Evolutionary conservation across 331 rosid species (phyloP).

Genomic region (Phaseolus coccineus): DNA sequence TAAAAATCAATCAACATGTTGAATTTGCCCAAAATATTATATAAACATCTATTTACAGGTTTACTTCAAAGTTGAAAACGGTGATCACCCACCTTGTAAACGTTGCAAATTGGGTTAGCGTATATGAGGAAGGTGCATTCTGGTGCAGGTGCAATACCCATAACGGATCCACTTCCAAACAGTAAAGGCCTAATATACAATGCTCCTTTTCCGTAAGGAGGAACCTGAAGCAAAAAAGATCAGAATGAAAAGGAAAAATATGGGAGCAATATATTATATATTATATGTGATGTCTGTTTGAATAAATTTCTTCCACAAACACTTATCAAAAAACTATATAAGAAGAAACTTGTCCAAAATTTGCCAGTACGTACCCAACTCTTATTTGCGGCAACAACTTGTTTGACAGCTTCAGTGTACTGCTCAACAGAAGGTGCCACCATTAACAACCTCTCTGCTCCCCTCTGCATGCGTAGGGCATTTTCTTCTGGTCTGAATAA

Average conservation of each 20-base stretch:
- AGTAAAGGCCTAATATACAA: slow-evolving; percentile 57
- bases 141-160: slow-evolving; percentile 57
- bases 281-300: too few species aligned
- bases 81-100: slow-evolving; percentile 33
- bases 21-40: too few species aligned
- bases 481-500: slow-evolving; percentile 52
- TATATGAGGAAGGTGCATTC: slow-evolving; percentile 48
- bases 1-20: background rate
- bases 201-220: slow-evolving; percentile 58
- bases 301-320: too few species aligned
- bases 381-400: slow-evolving; percentile 51
- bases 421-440: slow-evolving; percentile 49
- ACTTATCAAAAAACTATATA: too few species aligned
- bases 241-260: too few species aligned
- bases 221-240: slow-evolving; percentile 38
- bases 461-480: slow-evolving; percentile 48
- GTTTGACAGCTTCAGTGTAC: slow-evolving; percentile 48
- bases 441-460: slow-evolving; percentile 57
- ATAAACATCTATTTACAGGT: too few species aligned
- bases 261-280: background rate
- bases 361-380: slow-evolving; percentile 46
- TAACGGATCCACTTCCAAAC: slow-evolving; percentile 54
- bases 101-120: slow-evolving; percentile 49
- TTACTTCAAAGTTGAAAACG: background rate
- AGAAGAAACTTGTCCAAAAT: too few species aligned